Conservation (phyloP, 23 red algal genomes). For the Gracilaria vermiculophylla region DNA sequence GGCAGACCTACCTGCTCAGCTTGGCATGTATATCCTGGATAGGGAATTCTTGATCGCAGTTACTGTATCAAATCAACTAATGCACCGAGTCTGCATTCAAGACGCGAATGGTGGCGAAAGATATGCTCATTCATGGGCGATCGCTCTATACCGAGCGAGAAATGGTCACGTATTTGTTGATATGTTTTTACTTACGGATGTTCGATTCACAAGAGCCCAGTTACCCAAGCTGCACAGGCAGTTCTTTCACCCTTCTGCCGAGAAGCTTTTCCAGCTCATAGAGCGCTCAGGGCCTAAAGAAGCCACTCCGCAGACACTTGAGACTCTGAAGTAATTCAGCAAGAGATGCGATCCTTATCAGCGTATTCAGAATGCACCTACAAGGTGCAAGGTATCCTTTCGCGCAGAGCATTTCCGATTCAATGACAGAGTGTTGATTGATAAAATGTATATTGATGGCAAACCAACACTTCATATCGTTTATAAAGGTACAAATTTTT, state of each 20-base stretch:
- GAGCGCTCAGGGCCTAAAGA: background rate
- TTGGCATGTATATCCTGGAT: slow-evolving; percentile 51
- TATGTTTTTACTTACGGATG: background rate
- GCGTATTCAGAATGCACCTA: background rate
- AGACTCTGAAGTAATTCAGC: background rate
- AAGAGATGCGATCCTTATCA: slow-evolving; percentile 1
- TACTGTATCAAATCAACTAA: slow-evolving; percentile 35
- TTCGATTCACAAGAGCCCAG: slow-evolving; percentile 2
- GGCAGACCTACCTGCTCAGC: slow-evolving; percentile 21
- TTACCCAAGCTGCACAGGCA: slow-evolving; percentile 9
- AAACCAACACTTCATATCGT: slow-evolving; percentile 35
- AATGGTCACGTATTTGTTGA: slow-evolving; percentile 43
- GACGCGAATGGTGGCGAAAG: background rate
- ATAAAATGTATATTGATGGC: slow-evolving; percentile 39
- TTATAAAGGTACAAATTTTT: slow-evolving; percentile 2
- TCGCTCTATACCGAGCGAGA: background rate
- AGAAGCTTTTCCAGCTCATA: slow-evolving; percentile 5
- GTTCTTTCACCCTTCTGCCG: slow-evolving; percentile 15
- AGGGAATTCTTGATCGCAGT: slow-evolving; percentile 20
- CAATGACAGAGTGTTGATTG: slow-evolving; percentile 9
- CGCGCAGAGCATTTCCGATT: background rate
- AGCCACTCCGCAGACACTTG: background rate
- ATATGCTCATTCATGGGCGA: slow-evolving; percentile 19
- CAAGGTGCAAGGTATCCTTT: slow-evolving; percentile 11
- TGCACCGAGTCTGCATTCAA: background rate